Percentiles rank a stretch among this genome's conserved stretches.
phyloP scores from a whole-genome alignment of 2,329 filamentous ascomycete genomes.

The Neonectria hederae region DNA sequence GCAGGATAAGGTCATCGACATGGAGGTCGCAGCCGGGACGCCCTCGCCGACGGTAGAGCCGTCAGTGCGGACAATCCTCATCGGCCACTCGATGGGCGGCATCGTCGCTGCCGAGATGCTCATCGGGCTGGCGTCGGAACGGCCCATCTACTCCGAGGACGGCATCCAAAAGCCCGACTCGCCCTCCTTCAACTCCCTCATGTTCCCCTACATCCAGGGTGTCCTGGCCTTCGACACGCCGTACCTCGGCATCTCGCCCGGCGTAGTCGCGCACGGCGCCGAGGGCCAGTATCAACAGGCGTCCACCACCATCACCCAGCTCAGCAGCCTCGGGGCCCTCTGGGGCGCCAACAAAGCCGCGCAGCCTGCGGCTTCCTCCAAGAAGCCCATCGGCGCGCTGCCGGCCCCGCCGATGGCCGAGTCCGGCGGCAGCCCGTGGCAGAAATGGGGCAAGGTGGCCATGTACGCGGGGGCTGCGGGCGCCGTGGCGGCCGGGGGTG shows the following conservation, averaged over 20 bases:
- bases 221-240: constrained; percentile 95
- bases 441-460: constrained; percentile 84
- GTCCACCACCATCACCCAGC: constrained; percentile 74
- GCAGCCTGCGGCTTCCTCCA: constrained; percentile 41
- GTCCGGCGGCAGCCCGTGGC: constrained; percentile 63
- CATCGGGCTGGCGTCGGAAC: constrained; percentile 72
- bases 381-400: constrained; percentile 35
- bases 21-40: constrained; percentile 84
- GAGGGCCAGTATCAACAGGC: constrained; percentile 83
- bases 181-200: constrained; percentile 67
- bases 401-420: constrained; percentile 44
- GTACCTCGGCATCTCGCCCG: constrained; percentile 82
- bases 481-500: constrained; percentile 81
- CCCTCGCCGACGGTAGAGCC: constrained; percentile 87
- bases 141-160: constrained; percentile 60
- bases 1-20: constrained; percentile 90
- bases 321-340: constrained; percentile 74
- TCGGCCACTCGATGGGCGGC: constrained; percentile 92
- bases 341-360: constrained; percentile 62
- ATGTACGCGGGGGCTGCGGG: constrained; percentile 87
- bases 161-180: constrained; percentile 50
- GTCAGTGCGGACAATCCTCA: constrained; percentile 80
- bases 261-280: constrained; percentile 85
- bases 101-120: constrained; percentile 93
- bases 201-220: constrained; percentile 94